phyloP scores from a whole-genome alignment of 257 asterid species.

The Agastache rugosa region DNA sequence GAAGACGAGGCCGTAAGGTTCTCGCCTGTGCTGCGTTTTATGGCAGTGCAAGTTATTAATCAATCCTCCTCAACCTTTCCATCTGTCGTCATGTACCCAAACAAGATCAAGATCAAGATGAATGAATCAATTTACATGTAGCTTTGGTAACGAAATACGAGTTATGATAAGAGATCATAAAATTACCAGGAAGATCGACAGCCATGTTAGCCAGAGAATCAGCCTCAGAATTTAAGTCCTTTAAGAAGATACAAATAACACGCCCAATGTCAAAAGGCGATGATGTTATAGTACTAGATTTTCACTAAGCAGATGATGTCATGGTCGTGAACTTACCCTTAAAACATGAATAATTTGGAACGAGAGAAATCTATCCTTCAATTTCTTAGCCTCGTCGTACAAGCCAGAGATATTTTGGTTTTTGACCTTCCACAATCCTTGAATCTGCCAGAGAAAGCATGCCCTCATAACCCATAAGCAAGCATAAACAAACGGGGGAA shows the following conservation, averaged over 20 bases:
- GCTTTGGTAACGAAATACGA: not conserved
- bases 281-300: not conserved
- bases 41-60: constrained; percentile 46
- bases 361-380: constrained; percentile 75
- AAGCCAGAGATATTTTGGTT: constrained; percentile 71
- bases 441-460: constrained; percentile 58
- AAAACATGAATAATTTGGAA: constrained; percentile 76
- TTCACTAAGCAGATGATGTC: not conserved
- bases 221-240: constrained; percentile 94
- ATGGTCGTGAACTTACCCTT: constrained; percentile 58
- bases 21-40: not conserved
- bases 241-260: constrained; percentile 28
- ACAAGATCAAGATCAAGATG: constrained; percentile 22
- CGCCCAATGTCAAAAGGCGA: constrained; percentile 21
- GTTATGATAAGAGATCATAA: constrained; percentile 3
- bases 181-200: constrained; percentile 78
- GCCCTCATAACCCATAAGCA: not conserved
- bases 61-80: constrained; percentile 81
- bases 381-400: constrained; percentile 71
- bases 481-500: not conserved
- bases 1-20: not conserved
- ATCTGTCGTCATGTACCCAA: constrained; percentile 47
- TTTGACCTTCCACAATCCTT: constrained; percentile 91
- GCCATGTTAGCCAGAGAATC: constrained; percentile 95
- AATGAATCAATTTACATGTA: not conserved